Base-by-base conservation (phyloP, 78 protist species). In the Polysphondylium violaceum region DNA sequence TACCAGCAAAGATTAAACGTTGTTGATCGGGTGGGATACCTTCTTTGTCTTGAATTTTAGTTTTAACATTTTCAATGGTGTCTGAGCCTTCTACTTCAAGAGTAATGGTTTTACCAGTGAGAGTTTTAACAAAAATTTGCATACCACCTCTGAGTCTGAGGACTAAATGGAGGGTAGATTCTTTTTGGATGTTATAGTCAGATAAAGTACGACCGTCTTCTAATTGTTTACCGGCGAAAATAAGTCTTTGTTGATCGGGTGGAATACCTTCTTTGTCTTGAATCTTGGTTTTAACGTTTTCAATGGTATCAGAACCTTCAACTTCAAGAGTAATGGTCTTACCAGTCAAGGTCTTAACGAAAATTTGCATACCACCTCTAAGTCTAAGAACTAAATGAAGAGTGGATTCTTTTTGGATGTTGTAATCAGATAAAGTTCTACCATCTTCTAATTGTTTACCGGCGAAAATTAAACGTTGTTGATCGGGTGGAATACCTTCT, bases 1-100 rank as follows among this genome's bases (percentile, higher is more conserved):
- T 98, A 74, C 99, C 99, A 56, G 99, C 99, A 76, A 98, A 99
- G 89, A 98, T 99, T 74, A 99, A 94, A 36, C 99, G 92, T 95
- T 99, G 99, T 74, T 97, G 99, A 61, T 99, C 99, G n/a, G 98
- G 99, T 75, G 99, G 99, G 60, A 98, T 97, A 25, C 99, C 99
- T 83, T 98, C 99, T 93, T 98, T 97, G 93, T 97, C 98, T 86
- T 97, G 98, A 87, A 98, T 98, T 96, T 98, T 97, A 47, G 95
- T 83, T 97, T 98, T 98, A 68, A 98, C 99, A 72, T 94, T 96
- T 40, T 98, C 98, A 61, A 98, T 96, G 69, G 98, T 95, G 94
- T 98, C 98, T 27, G 96, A 71, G 23, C 96, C 35, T 93, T 97
- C 98, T 51, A 97, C 98, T 78, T 97, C 98, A 29, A 98, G 94